These are phyloP conservation scores for Alloascoidea hylecoeti DNA, from an alignment of 805 yeast species.

Conservation along the genomic window DNA sequence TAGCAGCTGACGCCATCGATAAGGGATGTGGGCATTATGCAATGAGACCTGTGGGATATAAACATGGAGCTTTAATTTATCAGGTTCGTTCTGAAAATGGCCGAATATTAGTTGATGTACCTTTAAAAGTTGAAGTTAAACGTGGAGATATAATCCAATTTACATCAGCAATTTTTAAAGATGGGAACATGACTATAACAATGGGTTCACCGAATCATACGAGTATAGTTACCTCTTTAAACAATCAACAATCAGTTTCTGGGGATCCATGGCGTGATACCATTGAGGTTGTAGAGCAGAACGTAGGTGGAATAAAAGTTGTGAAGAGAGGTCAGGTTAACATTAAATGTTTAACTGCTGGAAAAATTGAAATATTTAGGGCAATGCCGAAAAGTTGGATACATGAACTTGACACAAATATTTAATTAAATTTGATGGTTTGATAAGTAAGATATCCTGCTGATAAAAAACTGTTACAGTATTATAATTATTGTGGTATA, in stretches of 20 bases:
- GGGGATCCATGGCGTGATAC: slow-evolving; percentile 5
- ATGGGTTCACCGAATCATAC: slow-evolving; percentile 22
- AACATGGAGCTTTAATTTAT: slow-evolving; percentile 16
- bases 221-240: slow-evolving; percentile 15
- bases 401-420: slow-evolving; percentile 11
- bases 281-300: slow-evolving; percentile 16
- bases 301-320: slow-evolving; percentile 14
- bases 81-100: slow-evolving; percentile 6
- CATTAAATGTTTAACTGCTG: slow-evolving; percentile 13
- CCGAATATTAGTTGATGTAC: slow-evolving; percentile 5
- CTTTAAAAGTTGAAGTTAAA: slow-evolving; percentile 11
- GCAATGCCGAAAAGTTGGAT: slow-evolving; percentile 19
- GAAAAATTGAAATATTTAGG: slow-evolving; percentile 16
- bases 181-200: slow-evolving; percentile 4
- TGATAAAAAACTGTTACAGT: too few relatives aligned
- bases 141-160: slow-evolving; percentile 23
- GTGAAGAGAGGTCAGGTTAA: slow-evolving; percentile 16
- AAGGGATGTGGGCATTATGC: slow-evolving; percentile 12
- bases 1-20: slow-evolving; percentile 19
- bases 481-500: too few relatives aligned
- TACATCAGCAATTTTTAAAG: slow-evolving; percentile 12
- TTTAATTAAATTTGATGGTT: too few relatives aligned
- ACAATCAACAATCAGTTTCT: slow-evolving; percentile 6
- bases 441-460: too few relatives aligned
- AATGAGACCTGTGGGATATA: slow-evolving; percentile 14